Base-by-base conservation (phyloP, 2,329 filamentous ascomycete genomes). In the Dryadomyces sulphureus region DNA sequence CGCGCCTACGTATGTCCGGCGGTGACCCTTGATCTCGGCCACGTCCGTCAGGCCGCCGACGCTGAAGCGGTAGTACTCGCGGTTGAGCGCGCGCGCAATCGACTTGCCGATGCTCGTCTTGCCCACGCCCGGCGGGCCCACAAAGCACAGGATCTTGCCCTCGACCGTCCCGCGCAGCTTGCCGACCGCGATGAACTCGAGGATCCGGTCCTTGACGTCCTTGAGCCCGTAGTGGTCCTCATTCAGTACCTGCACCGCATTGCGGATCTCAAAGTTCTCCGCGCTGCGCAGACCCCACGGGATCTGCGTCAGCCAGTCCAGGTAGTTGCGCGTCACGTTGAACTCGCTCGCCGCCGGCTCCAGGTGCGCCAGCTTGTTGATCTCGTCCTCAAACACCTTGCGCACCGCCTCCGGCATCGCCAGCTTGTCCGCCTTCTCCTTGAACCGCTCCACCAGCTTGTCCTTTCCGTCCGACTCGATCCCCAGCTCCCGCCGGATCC, bases 51-150 rank as follows among this genome's bases (percentile, higher is more conserved):
- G 73, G 55, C 92, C 92, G 59, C 92, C 92, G 8, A 98, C 92
- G 58, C 89, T 95, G 72, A 98, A 98, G 54, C 92, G 79, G 69
- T 98, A 98, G 68, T 98, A 98, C 59, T 98, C 82, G 49, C 93
- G 75, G 65, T 95, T 95, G 48, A 98, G 69, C 24, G 92, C 93
- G 46, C 90, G 78, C 16, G 92, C 92, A 56, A 98, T 95, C 0
- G 89, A 96, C 63, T 98, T 98, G 60, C 92, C 92, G 54, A 98
- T 98, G 62, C 89, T 95, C 3, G 92, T 98, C 71, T 98, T 98
- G 56, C 92, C 92, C 22, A 98, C 92, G 69, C 92, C 92, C 17
- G 92, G 92, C 45, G 92, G 92, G 1, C 92, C 92, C 46, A 98
- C 93, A 59, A 98, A 90, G 65, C 92, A 98, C 35, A 98, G 69